Percentiles rank a stretch among this genome's conserved stretches.
Conservation (phyloP, 208 protist species). For the Angomonas deanei region DNA sequence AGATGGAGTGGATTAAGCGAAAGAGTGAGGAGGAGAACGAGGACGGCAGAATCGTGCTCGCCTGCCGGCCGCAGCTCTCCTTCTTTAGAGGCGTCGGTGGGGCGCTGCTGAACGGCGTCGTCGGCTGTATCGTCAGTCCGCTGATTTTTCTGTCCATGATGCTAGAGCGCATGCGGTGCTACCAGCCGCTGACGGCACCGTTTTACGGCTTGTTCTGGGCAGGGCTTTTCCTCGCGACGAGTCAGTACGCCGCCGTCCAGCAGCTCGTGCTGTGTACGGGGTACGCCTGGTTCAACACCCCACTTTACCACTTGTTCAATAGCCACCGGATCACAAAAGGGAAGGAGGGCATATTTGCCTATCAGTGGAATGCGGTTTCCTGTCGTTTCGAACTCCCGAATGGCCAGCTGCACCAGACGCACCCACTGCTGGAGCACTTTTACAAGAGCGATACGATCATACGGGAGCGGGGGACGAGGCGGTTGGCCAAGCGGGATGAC, state of each 20-base stretch:
- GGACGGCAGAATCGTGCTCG: conserved; percentile 64
- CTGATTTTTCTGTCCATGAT: conserved; percentile 57
- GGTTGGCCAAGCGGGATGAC: conserved; percentile 23
- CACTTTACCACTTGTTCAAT: conserved; percentile 42
- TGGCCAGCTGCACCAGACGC: conserved; percentile 12
- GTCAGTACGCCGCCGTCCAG: conserved; percentile 66
- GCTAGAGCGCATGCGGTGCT: conserved; percentile 45
- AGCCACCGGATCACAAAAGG: conserved; percentile 1
- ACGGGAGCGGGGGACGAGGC: conserved; percentile 40
- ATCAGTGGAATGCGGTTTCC: conserved; percentile 25
- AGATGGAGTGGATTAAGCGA: conserved; percentile 55
- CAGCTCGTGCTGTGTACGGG: conserved; percentile 52
- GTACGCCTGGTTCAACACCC: conserved; percentile 28
- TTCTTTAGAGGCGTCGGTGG: conserved; percentile 45
- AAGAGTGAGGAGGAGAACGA: conserved; percentile 51
- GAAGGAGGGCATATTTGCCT: conserved; percentile 14
- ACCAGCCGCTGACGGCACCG: conserved; percentile 25
- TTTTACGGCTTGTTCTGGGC: conserved; percentile 53
- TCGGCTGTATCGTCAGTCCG: conserved; percentile 50
- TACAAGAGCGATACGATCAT: conserved; percentile 19
- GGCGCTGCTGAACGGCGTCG: conserved; percentile 32
- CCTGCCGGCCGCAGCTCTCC: conserved; percentile 45
- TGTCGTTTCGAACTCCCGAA: conserved; percentile 39
- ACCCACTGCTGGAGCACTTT: conserved; percentile 28
- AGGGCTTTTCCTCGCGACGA: conserved; percentile 39